phyloP scores from a whole-genome alignment of 495 filamentous ascomycete species.

The Xylaria curta region DNA sequence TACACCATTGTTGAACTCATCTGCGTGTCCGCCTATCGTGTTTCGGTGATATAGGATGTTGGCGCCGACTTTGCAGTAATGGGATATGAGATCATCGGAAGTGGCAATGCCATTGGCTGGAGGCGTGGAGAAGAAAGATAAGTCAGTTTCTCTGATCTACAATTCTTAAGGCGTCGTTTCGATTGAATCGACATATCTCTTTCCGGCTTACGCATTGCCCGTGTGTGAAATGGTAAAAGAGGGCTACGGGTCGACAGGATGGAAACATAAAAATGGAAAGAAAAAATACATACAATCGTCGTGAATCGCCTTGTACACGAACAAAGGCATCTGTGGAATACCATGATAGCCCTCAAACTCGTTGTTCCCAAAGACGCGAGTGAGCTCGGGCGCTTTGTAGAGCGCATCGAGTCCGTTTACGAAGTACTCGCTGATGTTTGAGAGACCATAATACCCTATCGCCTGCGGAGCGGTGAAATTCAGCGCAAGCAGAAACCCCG shows the following conservation, averaged over 20 bases:
- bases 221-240: background rate
- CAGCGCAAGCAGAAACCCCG: slow-evolving; percentile 4
- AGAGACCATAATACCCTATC: slow-evolving; percentile 28
- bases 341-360: slow-evolving; percentile 43
- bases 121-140: background rate
- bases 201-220: background rate
- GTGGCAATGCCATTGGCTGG: slow-evolving; percentile 39
- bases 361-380: slow-evolving; percentile 26
- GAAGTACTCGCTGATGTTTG: slow-evolving; percentile 51
- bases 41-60: slow-evolving; percentile 50
- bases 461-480: background rate
- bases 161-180: background rate
- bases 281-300: slow-evolving; percentile 51
- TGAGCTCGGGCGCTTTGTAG: slow-evolving; percentile 32
- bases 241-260: background rate
- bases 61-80: slow-evolving; percentile 36
- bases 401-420: slow-evolving; percentile 38
- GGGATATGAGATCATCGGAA: slow-evolving; percentile 50
- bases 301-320: slow-evolving; percentile 57
- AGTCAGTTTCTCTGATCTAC: background rate
- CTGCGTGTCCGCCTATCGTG: slow-evolving; percentile 33
- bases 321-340: slow-evolving; percentile 53
- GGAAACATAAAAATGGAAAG: background rate
- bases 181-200: background rate
- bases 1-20: slow-evolving; percentile 35